Evolutionary conservation across 106 monocot genomes (phyloP).

Genomic region (Dendrobium officinale): DNA sequence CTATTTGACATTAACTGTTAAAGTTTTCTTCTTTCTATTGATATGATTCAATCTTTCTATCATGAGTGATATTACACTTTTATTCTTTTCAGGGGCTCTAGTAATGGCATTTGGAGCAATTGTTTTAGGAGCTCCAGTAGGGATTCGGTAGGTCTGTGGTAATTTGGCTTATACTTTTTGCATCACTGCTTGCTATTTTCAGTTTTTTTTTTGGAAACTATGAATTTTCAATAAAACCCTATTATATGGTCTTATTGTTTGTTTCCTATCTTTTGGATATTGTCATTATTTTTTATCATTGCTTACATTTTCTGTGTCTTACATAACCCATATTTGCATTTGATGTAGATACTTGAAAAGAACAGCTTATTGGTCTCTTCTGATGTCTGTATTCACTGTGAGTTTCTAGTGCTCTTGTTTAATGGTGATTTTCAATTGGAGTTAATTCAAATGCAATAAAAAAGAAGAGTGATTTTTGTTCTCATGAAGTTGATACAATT

Average conservation of each 20-base stretch:
- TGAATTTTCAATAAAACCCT: not conserved
- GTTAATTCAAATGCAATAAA: not conserved
- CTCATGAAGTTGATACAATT: not conserved
- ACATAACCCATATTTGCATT: constrained; percentile 1
- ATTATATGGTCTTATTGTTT: not conserved
- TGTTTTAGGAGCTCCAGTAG: constrained; percentile 60
- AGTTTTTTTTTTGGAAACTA: not conserved
- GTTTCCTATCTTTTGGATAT: not conserved
- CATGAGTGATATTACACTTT: not conserved
- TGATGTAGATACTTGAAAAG: constrained; percentile 32
- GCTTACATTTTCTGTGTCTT: not conserved
- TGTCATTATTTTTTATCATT: not conserved
- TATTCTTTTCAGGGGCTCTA: constrained; percentile 38
- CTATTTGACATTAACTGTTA: not conserved
- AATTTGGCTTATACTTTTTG: not conserved
- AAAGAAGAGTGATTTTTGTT: not conserved
- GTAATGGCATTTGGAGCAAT: constrained; percentile 76
- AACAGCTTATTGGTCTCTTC: constrained; percentile 57
- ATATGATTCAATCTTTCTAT: not conserved
- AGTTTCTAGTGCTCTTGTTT: constrained; percentile 18
- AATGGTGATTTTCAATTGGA: not conserved
- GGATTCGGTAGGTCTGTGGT: constrained; percentile 18
- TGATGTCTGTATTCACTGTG: constrained; percentile 69
- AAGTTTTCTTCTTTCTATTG: not conserved
- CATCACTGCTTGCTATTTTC: not conserved